phyloP scores from a whole-genome alignment of 2,329 filamentous ascomycete genomes.

The Aspergillus carbonarius region DNA sequence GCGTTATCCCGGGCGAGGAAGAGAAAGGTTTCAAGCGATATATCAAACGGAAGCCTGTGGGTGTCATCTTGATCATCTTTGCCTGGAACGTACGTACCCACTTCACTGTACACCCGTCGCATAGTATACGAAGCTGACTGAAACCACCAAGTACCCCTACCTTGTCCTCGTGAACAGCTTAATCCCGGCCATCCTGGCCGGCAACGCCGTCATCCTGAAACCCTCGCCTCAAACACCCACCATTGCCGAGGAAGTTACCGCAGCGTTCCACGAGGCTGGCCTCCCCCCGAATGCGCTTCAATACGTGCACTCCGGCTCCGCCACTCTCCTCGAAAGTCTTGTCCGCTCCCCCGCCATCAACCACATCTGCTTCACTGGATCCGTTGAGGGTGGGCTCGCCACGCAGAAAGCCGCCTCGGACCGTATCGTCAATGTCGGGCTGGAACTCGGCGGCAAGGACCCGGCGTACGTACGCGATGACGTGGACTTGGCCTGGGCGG shows the following conservation, averaged over 20 bases:
- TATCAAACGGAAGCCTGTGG: constrained; percentile 80
- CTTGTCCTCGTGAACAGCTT: constrained; percentile 86
- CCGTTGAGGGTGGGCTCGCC: constrained; percentile 76
- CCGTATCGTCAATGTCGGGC: constrained; percentile 75
- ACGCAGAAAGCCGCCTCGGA: constrained; percentile 79
- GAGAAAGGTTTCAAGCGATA: constrained; percentile 86
- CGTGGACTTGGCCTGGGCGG: constrained; percentile 81
- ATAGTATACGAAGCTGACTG: neutral
- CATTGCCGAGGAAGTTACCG: constrained; percentile 73
- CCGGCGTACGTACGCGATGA: constrained; percentile 84
- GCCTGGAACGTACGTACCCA: constrained; percentile 78
- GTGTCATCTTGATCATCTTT: constrained; percentile 81
- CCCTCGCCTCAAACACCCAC: constrained; percentile 90
- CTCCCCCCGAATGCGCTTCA: constrained; percentile 79
- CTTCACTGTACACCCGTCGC: constrained; percentile 9
- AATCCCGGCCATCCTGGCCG: constrained; percentile 78
- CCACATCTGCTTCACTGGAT: constrained; percentile 85
- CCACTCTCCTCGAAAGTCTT: constrained; percentile 70
- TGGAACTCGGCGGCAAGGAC: constrained; percentile 91
- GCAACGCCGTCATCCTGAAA: constrained; percentile 86
- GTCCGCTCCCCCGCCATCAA: constrained; percentile 71
- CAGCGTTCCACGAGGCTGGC: constrained; percentile 76
- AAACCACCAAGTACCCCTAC: constrained; percentile 73
- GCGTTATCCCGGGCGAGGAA: constrained; percentile 51
- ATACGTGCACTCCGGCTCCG: constrained; percentile 80